A percentile compares a stretch with the other conserved stretches of the same genome.
phyloP scores from a whole-genome alignment of 371 early-diverging fungal species.

The Lichtheimia ornata region DNA sequence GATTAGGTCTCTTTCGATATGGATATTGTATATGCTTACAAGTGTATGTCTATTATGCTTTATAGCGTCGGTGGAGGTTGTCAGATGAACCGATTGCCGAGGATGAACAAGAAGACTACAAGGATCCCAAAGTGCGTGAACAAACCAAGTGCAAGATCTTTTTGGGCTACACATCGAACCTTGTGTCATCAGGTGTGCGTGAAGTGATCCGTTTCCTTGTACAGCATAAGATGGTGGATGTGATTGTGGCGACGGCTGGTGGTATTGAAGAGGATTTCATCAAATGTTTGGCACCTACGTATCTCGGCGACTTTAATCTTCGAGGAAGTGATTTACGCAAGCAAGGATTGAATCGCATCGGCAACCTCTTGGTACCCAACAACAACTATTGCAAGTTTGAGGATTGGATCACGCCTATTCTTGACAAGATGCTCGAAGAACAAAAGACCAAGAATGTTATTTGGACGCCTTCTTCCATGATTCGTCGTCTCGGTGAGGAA shows the following conservation, averaged over 20 bases:
- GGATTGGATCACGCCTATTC: constrained; percentile 94
- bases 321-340: constrained; percentile 85
- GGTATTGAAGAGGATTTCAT: constrained; percentile 99
- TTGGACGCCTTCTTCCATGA: constrained; percentile 96
- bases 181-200: constrained; percentile 96
- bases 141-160: constrained; percentile 93
- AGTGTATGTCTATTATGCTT: background rate
- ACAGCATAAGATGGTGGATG: constrained; percentile 91
- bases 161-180: constrained; percentile 97
- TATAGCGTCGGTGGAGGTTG: constrained; percentile 80
- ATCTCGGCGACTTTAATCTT: constrained; percentile 83
- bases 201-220: constrained; percentile 93
- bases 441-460: constrained; percentile 77
- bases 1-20: background rate
- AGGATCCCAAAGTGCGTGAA: constrained; percentile 64
- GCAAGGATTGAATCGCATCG: constrained; percentile 97
- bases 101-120: constrained; percentile 69
- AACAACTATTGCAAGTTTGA: constrained; percentile 99
- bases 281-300: constrained; percentile 95
- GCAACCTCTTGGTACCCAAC: constrained; percentile 98
- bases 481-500: constrained; percentile 93
- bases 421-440: constrained; percentile 92
- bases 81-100: constrained; percentile 78
- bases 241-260: constrained; percentile 96
- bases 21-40: background rate